Conservation (phyloP, 1,284 basidiomycete genomes). For the Hemileia vastatrix region DNA sequence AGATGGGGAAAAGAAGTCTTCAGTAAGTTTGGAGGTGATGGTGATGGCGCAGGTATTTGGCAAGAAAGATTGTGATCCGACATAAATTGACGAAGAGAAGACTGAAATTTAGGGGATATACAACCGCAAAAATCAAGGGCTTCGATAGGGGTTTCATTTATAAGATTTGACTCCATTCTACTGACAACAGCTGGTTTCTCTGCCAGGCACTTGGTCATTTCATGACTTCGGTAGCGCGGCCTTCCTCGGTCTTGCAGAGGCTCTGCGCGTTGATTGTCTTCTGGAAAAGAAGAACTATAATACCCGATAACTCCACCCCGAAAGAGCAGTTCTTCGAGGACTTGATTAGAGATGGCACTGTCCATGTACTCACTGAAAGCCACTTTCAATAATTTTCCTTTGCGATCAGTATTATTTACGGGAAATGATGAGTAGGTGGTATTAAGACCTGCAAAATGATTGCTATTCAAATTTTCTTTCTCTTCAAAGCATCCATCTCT, state of each 20-base stretch:
- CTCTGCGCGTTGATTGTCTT: too few species aligned
- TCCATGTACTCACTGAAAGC: slow-evolving; percentile 22
- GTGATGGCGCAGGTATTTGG: neutral
- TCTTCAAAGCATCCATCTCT: too few species aligned
- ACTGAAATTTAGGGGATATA: slow-evolving; percentile 9
- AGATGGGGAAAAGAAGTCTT: slow-evolving; percentile 9
- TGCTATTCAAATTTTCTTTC: too few species aligned
- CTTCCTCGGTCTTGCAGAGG: too few species aligned
- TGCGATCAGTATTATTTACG: slow-evolving; percentile 4
- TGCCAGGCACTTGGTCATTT: too few species aligned
- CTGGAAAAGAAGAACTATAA: too few species aligned
- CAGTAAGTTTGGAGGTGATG: neutral
- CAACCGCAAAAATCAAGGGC: slow-evolving; percentile 19
- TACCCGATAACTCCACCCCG: slow-evolving; percentile 15
- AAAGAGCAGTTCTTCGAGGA: slow-evolving; percentile 13
- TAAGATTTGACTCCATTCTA: slow-evolving; percentile 7
- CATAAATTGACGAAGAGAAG: slow-evolving; percentile 10
- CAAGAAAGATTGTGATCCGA: slow-evolving; percentile 7
- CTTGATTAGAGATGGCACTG: slow-evolving; percentile 14
- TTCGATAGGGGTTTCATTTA: slow-evolving; percentile 16
- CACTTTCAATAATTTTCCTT: slow-evolving; percentile 12
- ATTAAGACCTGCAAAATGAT: neutral
- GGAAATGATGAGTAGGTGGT: too few species aligned
- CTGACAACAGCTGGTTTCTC: too few species aligned
- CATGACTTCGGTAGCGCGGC: too few species aligned